phyloP scores from a whole-genome alignment of 169 alveolate species.

The Plasmodium chabaudi region DNA sequence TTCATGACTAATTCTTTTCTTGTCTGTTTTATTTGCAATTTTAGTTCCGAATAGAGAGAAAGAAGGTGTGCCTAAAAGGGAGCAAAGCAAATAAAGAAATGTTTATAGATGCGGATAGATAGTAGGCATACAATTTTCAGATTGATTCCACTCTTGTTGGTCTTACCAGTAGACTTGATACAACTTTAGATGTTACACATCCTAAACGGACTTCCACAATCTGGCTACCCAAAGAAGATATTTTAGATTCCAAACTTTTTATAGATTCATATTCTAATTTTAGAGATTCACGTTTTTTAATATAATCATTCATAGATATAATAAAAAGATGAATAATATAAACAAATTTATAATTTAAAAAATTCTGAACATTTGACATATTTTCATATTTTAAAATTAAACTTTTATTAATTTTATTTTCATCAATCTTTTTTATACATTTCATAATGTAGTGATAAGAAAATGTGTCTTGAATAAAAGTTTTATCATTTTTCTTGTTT shows the following conservation, averaged over 20 bases:
- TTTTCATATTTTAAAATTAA: slow-evolving; percentile 52
- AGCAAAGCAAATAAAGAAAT: not conserved
- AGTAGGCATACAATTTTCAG: not conserved
- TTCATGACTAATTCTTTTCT: slow-evolving; percentile 6
- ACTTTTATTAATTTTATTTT: slow-evolving; percentile 6
- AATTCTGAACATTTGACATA: slow-evolving; percentile 46
- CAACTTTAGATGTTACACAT: not conserved
- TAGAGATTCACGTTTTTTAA: slow-evolving; percentile 13
- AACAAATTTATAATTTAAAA: slow-evolving; percentile 23
- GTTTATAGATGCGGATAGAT: not conserved
- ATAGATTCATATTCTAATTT: not conserved
- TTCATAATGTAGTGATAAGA: slow-evolving; percentile 3
- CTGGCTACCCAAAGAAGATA: not conserved
- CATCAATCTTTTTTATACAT: slow-evolving; percentile 2
- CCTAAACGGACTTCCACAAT: not conserved
- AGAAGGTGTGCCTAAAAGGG: slow-evolving; percentile 11
- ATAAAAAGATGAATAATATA: slow-evolving; percentile 6
- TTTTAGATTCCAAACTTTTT: not conserved
- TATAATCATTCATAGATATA: slow-evolving; percentile 43
- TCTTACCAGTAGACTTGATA: not conserved
- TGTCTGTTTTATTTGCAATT: slow-evolving; percentile 5
- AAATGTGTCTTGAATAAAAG: slow-evolving; percentile 16
- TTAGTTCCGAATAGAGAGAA: not conserved
- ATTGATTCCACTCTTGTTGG: not conserved
- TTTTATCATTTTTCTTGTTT: slow-evolving; percentile 18